Evolutionary conservation across 2,329 filamentous ascomycete species (phyloP).

Genomic region (Fragosphaeria purpurea): DNA sequence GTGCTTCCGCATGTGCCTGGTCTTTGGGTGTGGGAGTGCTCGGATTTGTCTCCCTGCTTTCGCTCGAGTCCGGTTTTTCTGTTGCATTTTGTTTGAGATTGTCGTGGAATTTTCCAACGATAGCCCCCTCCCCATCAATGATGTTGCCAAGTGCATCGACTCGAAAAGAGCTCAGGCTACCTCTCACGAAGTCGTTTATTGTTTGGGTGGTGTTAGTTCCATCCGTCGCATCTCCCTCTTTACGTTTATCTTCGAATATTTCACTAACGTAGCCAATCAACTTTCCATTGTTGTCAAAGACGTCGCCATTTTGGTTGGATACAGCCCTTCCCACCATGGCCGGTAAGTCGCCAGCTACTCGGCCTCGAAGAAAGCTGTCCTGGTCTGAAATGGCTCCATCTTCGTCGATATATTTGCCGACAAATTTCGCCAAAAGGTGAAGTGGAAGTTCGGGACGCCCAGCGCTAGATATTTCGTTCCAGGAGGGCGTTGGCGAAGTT

Average conservation of each 20-base stretch:
- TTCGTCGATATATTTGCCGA: constrained; percentile 40
- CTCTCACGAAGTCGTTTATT: constrained; percentile 23
- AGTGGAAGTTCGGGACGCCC: constrained; percentile 20
- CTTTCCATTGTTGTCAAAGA: constrained; percentile 33
- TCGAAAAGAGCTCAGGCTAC: constrained; percentile 24
- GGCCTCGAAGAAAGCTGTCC: constrained; percentile 40
- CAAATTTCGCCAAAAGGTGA: constrained; percentile 24
- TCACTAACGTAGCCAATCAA: constrained; percentile 35
- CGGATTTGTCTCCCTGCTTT: too few relatives aligned
- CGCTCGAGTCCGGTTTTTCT: too few relatives aligned
- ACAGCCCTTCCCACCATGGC: constrained; percentile 43
- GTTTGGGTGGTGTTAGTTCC: constrained; percentile 5
- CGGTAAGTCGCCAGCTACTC: constrained; percentile 43
- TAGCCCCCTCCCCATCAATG: constrained; percentile 31
- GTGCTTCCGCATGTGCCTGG: constrained; percentile 15
- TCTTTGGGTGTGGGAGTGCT: constrained; percentile 22
- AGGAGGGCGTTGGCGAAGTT: constrained; percentile 25
- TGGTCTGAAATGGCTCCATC: constrained; percentile 43
- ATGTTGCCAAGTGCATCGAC: constrained; percentile 37
- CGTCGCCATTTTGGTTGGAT: constrained; percentile 32
- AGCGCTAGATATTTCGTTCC: constrained; percentile 17
- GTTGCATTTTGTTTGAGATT: constrained; percentile 20
- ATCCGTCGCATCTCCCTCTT: neutral
- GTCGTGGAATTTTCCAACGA: constrained; percentile 38
- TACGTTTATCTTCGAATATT: constrained; percentile 16